Evolutionary conservation across 176 grass and related monocot genomes (phyloP).

Genomic region (Bothriochloa decipiens): DNA sequence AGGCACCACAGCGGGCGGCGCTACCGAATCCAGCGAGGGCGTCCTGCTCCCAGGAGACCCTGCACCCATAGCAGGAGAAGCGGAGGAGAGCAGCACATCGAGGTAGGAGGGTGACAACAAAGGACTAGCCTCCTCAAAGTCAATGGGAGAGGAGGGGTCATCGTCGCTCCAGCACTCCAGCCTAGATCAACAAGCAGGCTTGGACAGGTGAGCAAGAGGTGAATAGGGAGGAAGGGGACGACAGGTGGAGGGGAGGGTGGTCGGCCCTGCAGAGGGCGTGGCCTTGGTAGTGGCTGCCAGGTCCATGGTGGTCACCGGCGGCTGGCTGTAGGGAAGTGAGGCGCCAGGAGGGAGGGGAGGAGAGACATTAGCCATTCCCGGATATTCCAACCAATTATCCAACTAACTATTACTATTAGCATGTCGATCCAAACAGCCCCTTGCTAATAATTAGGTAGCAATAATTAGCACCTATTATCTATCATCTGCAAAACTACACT

Average conservation of each 20-base stretch:
- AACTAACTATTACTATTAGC: too few species aligned
- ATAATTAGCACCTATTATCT: background rate
- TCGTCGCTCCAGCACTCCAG: too few species aligned
- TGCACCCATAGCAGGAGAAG: too few species aligned
- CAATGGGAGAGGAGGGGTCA: too few species aligned
- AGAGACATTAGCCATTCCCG: background rate
- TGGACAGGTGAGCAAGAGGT: too few species aligned
- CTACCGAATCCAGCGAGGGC: too few species aligned
- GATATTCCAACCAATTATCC: background rate
- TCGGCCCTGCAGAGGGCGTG: background rate
- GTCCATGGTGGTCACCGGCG: background rate
- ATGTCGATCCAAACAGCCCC: background rate
- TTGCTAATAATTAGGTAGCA: background rate
- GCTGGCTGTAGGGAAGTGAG: background rate
- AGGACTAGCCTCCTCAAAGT: background rate
- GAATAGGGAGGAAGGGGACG: background rate
- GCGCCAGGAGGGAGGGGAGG: background rate
- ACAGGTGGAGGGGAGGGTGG: background rate
- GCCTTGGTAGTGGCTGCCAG: background rate
- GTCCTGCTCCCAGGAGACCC: too few species aligned
- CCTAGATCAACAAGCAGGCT: too few species aligned
- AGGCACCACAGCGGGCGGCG: too few species aligned
- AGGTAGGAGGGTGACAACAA: background rate
- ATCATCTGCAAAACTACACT: background rate
- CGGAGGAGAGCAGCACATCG: too few species aligned